Evolutionary conservation across 371 early-diverging fungal species (phyloP).

Genomic region (Choanephora cucurbitarum): DNA sequence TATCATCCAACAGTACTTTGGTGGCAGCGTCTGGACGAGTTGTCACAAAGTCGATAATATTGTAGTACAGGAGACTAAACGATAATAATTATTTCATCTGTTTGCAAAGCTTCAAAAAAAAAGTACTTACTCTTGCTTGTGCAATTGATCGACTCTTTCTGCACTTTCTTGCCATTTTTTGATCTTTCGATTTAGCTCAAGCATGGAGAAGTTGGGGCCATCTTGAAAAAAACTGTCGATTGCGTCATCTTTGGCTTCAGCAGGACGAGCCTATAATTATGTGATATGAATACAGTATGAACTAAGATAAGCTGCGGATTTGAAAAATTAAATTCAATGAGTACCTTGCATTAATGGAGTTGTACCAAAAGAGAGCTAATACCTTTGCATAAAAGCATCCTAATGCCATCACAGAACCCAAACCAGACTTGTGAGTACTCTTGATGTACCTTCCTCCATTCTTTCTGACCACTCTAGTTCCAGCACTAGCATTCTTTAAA

Average conservation of each 20-base stretch:
- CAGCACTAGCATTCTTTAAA: no score
- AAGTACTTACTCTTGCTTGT: conserved; percentile 10
- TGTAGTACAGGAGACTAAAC: conserved; percentile 10
- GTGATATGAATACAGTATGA: no score
- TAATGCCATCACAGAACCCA: no score
- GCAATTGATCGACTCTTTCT: conserved; percentile 11
- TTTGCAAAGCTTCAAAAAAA: conserved; percentile 6
- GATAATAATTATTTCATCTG: conserved; percentile 7
- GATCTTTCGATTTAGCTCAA: neutral
- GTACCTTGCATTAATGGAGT: no score
- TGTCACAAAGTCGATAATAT: conserved; percentile 8
- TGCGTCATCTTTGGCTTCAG: conserved; percentile 1
- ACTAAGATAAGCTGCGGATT: no score
- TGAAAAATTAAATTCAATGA: no score
- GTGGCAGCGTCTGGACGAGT: conserved; percentile 10
- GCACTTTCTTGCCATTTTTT: conserved; percentile 8
- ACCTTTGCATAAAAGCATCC: no score
- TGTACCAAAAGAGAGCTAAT: no score
- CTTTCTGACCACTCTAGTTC: no score
- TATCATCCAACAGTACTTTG: neutral
- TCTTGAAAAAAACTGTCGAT: conserved; percentile 1
- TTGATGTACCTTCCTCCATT: no score
- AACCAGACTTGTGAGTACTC: no score
- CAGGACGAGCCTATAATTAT: no score
- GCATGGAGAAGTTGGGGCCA: conserved; percentile 1